phyloP scores from a whole-genome alignment of 225 moss, liverwort and hornwort genomes.

The Marchantia polymorpha region DNA sequence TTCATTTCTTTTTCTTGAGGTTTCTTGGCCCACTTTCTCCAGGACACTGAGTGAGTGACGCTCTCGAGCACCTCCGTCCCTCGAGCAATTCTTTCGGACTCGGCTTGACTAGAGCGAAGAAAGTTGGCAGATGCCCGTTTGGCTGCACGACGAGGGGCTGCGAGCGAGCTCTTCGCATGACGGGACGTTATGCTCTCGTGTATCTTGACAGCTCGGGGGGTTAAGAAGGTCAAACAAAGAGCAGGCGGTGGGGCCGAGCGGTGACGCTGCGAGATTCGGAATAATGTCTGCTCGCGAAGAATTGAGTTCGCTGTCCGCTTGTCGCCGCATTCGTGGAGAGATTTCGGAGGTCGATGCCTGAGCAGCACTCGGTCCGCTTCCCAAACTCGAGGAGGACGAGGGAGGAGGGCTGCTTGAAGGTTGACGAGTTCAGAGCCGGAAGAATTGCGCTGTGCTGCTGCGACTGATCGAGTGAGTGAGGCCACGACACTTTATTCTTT shows the following conservation, averaged over 20 bases:
- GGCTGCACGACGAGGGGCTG: no score
- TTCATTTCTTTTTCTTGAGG: background rate
- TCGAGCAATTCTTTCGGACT: no score
- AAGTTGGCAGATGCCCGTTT: no score
- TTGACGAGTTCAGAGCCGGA: background rate
- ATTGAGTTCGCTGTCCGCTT: background rate
- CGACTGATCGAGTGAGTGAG: no score
- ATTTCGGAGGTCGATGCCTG: background rate
- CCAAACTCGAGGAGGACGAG: background rate
- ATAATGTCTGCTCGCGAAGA: background rate
- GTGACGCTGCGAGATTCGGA: background rate
- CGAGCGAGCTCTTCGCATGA: no score
- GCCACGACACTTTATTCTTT: no score
- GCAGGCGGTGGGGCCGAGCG: background rate
- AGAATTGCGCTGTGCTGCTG: background rate
- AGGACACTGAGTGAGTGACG: background rate
- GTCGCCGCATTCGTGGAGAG: background rate
- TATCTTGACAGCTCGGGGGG: background rate
- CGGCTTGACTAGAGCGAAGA: no score
- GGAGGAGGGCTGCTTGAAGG: background rate
- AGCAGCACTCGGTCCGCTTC: background rate
- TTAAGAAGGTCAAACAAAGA: background rate
- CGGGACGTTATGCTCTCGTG: no score
- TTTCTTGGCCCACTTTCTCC: background rate
- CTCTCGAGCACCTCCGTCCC: no score